These are phyloP conservation scores for Ophiostoma perfectum DNA, from an alignment of 2,329 filamentous ascomycete species.

Conservation along the genomic window DNA sequence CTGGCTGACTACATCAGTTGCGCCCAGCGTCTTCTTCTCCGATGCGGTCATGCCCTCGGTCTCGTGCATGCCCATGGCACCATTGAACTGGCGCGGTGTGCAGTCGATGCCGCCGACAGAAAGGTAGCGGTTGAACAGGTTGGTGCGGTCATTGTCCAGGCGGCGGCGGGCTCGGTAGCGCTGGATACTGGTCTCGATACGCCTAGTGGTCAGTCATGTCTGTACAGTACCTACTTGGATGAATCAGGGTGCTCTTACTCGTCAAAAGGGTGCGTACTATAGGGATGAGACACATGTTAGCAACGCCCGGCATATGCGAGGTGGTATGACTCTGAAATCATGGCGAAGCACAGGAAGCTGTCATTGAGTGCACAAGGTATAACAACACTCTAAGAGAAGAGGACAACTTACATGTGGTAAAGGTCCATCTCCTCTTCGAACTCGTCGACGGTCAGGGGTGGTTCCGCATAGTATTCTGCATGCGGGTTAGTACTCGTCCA, in stretches of 20 bases:
- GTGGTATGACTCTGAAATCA: not conserved
- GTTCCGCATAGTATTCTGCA: conserved; percentile 69
- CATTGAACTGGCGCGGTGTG: conserved; percentile 51
- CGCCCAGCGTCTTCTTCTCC: conserved; percentile 59
- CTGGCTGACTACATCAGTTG: conserved; percentile 54
- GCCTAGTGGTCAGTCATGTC: conserved; percentile 41
- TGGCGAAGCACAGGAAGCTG: not conserved
- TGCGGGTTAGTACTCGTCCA: not conserved
- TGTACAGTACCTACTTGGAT: not conserved
- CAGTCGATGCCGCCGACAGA: conserved; percentile 74
- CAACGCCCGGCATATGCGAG: not conserved
- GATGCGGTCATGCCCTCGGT: conserved; percentile 57
- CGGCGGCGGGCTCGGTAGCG: conserved; percentile 74
- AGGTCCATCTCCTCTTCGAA: conserved; percentile 58
- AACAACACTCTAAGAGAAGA: not conserved
- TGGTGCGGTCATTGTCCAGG: conserved; percentile 55
- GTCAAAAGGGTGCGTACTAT: conserved; percentile 21
- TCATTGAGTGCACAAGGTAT: too few species aligned
- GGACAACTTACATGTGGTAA: conserved; percentile 56
- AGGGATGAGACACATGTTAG: not conserved
- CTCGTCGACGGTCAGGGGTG: conserved; percentile 68
- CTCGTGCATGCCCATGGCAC: conserved; percentile 44
- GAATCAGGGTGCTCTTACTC: conserved; percentile 18
- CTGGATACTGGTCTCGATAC: conserved; percentile 79
- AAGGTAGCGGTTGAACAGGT: conserved; percentile 74